phyloP scores from a whole-genome alignment of 192 early-diverging fungal genomes.

The Gonapodya sp. region DNA sequence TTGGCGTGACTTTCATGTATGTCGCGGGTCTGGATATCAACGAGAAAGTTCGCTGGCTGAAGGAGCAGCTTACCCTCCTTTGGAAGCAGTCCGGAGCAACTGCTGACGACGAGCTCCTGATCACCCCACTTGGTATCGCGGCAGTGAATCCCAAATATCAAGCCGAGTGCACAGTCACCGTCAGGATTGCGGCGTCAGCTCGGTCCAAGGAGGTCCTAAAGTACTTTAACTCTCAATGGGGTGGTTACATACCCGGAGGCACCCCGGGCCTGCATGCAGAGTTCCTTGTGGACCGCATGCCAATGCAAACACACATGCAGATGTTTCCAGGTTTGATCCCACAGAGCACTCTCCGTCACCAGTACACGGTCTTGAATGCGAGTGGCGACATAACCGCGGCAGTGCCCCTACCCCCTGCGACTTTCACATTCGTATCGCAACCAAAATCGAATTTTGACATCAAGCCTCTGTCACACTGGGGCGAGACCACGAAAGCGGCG shows the following conservation, averaged over 20 bases:
- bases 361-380: not conserved
- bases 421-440: not conserved
- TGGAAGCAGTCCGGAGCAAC: not conserved
- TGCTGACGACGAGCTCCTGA: not conserved
- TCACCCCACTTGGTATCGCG: not conserved
- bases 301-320: not conserved
- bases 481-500: not conserved
- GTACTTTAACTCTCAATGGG: not conserved
- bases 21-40: not conserved
- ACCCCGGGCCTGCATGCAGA: not conserved
- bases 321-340: not conserved
- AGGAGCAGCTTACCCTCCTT: not conserved
- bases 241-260: not conserved
- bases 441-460: not conserved
- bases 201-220: not conserved
- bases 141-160: not conserved
- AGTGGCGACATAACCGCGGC: not conserved
- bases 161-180: not conserved
- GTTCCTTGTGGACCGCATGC: not conserved
- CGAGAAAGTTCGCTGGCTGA: not conserved
- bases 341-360: not conserved
- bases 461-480: not conserved
- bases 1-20: not conserved
- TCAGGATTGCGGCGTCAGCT: not conserved
- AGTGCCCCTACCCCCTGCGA: not conserved